Evolutionary conservation across 1,139 yeast genomes (phyloP), one percentile per base, ranked within the genome.

Genomic region (Protomyces gravidus): DNA sequence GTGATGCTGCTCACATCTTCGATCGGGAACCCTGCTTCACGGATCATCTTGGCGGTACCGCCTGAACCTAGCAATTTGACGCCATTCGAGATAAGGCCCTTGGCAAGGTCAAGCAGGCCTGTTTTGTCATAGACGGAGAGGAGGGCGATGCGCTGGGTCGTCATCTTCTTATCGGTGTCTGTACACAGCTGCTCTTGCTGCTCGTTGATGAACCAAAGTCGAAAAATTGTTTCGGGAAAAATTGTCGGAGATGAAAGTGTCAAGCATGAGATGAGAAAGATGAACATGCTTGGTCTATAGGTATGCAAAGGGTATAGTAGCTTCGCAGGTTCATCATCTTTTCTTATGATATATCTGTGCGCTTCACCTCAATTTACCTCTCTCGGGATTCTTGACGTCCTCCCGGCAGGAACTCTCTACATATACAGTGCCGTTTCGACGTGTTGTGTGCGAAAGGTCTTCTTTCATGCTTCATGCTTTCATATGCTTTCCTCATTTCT

Each of bases 1-100:
- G 98, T 92, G 72, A 92, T 89, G 63, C 94, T 75, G 56, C 95
- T 85, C 60, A 92, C 97, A 71, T 92, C 98, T 68, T 89, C 96
- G 28, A 92, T 97, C 55, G 95, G 94, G 82, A 92, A 92, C 11
- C 97, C 98, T 60, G 97, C 96, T 73, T 90, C 98, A 72, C 96
- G 86, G 63, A 92, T 85, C 79, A 92, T 79, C 70, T 81, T 83
- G 62, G 98, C 95, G 63, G 98, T 92, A 71, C 98, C 98, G 63
- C 98, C 98, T 45, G 97, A 89, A 55, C 97, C 98, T 63, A 92
- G 80, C 65, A 92, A 84, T 68, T 97, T 83, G 66, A 92, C 96
- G 66, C 89, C 82, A 74, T 89, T 86, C 68, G 85, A 86, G 65
- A 81, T 85, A 64, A 92, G 81, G 55, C 98, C 97, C 77, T 92